These are phyloP conservation scores for Blastocystis sp. DNA, from an alignment of 352 stramenopile species.

Conservation along the genomic window DNA sequence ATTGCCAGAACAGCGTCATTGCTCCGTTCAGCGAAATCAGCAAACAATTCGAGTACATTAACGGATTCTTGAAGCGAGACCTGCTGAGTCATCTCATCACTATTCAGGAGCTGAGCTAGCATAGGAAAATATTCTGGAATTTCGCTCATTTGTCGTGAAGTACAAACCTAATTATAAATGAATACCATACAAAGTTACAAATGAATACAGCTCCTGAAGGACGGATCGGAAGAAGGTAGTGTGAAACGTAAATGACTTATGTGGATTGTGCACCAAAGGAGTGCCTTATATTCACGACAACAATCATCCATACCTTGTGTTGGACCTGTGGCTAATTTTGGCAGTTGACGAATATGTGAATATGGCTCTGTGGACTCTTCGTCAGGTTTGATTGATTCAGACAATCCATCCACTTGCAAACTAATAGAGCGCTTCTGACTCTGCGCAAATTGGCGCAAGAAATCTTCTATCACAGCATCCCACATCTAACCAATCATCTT, in stretches of 20 bases:
- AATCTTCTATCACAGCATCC: constrained; percentile 48
- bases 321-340: too few relatives aligned
- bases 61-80: constrained; percentile 8
- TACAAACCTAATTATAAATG: neutral
- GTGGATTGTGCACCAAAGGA: too few relatives aligned
- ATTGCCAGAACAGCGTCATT: neutral
- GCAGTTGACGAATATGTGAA: neutral
- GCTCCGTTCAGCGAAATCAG: constrained; percentile 33
- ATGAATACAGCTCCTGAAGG: constrained; percentile 17
- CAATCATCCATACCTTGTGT: too few relatives aligned
- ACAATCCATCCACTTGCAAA: neutral
- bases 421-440: neutral
- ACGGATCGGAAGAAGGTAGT: constrained; percentile 48
- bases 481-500: constrained; percentile 11
- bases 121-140: constrained; percentile 49
- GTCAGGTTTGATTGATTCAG: too few relatives aligned
- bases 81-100: constrained; percentile 59
- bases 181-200: too few relatives aligned
- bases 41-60: constrained; percentile 18
- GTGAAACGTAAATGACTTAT: constrained; percentile 22
- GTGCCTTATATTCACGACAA: too few relatives aligned
- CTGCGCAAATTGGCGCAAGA: constrained; percentile 8
- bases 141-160: neutral
- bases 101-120: constrained; percentile 44
- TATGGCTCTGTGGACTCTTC: neutral